Evolutionary conservation across 2,329 filamentous ascomycete species (phyloP), one percentile per base, ranked within the genome.

Genomic region (Penicillium sp.): DNA sequence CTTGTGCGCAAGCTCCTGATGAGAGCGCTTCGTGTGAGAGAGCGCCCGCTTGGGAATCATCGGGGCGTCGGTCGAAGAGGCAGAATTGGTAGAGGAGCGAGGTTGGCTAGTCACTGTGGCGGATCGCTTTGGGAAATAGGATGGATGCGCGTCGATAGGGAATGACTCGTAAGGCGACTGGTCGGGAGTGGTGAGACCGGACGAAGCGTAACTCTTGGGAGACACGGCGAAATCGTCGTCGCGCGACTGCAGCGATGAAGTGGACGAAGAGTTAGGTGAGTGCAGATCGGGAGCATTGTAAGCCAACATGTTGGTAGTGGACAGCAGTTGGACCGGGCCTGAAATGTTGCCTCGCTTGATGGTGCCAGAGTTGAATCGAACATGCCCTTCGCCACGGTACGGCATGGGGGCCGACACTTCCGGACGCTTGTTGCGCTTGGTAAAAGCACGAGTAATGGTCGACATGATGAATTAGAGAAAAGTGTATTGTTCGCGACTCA

Each of bases 301-400:
- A 7, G 90, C 91, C 49, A 96, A 86, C 83, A 95, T 90, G 74
- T 97, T 99, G 63, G 94, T 97, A 5, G 93, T 96, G 54, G 94
- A 95, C 45, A 96, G 79, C 58, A 99, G 81, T 72, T 91, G 86
- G 48, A 96, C 81, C 0, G 94, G 94, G 3, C 81, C 84, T 1
- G 94, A 99, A 69, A 99, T 99, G 56, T 75, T 73, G 55, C 66
- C 72, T 45, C 76, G 73, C 53, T 76, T 74, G 61, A 79, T 77
- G 16, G 71, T 74, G 28, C 73, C 76, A 8, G 75, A 65, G 29
- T 71, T 67, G 52, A 75, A 76, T 61, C 72, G 74, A 52, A 71
- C 64, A 55, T 75, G 75, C n/a, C 70, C 69, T 54, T 76, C 74
- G 13, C 53, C 56, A 41, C 74, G 71, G 52, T 72, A 71, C 4